Conservation (phyloP, 768 basidiomycete species). For the Boletus tomentosulus region DNA sequence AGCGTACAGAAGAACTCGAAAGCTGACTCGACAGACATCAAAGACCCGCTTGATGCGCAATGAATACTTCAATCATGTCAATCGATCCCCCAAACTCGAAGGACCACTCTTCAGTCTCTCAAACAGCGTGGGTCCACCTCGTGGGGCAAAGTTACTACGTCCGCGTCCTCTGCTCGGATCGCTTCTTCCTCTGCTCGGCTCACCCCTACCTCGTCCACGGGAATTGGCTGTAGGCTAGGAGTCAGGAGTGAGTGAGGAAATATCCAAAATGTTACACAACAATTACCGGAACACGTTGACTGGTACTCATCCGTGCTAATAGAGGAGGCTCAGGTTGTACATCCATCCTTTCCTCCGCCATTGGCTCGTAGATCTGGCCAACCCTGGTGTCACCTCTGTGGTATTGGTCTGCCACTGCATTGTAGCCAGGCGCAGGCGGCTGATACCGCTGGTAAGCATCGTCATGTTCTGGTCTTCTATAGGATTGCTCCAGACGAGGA, state of each 20-base stretch:
- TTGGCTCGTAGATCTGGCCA: slow-evolving; percentile 11
- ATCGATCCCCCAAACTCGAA: slow-evolving; percentile 17
- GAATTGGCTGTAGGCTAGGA: slow-evolving; percentile 9
- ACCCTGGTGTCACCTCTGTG: slow-evolving; percentile 4
- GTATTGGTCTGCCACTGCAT: slow-evolving; percentile 1
- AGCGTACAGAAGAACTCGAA: not conserved
- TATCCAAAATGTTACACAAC: not conserved
- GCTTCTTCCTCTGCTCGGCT: slow-evolving; percentile 15
- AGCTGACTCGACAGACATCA: not conserved
- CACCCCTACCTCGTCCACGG: slow-evolving; percentile 24
- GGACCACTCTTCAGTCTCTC: slow-evolving; percentile 13
- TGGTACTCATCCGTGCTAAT: slow-evolving; percentile 23
- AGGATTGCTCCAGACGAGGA: slow-evolving; percentile 7
- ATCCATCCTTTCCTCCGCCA: slow-evolving; percentile 10
- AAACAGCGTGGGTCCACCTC: slow-evolving; percentile 15
- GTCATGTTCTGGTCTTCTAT: slow-evolving; percentile 13
- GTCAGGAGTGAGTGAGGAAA: not conserved
- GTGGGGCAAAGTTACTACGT: slow-evolving; percentile 10
- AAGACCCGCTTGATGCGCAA: not conserved
- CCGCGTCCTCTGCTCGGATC: slow-evolving; percentile 21
- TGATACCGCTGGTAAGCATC: slow-evolving; percentile 12
- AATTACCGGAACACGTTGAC: slow-evolving; percentile 20
- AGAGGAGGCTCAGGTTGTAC: slow-evolving; percentile 15
- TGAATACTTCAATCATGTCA: slow-evolving; percentile 10
- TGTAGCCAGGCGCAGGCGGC: not conserved